Conservation (phyloP, 495 filamentous ascomycete species). For the Sordaria brevicollis region DNA sequence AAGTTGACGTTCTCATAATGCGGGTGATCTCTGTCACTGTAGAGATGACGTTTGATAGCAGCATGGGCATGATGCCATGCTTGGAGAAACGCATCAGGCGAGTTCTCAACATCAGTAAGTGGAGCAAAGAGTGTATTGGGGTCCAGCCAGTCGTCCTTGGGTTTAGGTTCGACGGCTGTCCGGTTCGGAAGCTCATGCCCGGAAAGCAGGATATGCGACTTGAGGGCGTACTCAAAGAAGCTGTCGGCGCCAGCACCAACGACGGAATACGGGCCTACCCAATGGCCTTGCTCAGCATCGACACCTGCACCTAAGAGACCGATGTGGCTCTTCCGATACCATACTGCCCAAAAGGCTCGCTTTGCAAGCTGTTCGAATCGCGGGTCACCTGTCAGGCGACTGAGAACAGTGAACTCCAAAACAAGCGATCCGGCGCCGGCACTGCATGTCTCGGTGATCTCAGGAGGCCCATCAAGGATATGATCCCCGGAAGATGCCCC, state of each 20-base stretch:
- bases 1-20: conserved; percentile 89
- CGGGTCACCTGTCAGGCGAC: conserved; percentile 75
- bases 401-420: conserved; percentile 84
- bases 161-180: conserved; percentile 20
- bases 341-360: conserved; percentile 89
- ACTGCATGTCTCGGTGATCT: conserved; percentile 92
- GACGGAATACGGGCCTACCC: conserved; percentile 78
- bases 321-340: conserved; percentile 73
- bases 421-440: conserved; percentile 91
- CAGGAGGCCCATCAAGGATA: conserved; percentile 34
- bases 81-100: conserved; percentile 63
- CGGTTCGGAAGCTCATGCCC: conserved; percentile 47
- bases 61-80: conserved; percentile 81
- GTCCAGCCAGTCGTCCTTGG: conserved; percentile 33
- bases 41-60: conserved; percentile 79
- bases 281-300: conserved; percentile 82
- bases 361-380: conserved; percentile 84
- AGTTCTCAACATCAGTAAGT: conserved; percentile 54
- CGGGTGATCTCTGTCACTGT: conserved; percentile 61
- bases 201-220: conserved; percentile 82
- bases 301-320: conserved; percentile 87
- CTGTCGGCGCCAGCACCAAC: conserved; percentile 95
- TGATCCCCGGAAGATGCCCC: conserved; percentile 18
- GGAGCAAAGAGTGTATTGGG: conserved; percentile 48
- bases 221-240: conserved; percentile 97